These are phyloP conservation scores for Verbascum thapsus DNA, from an alignment of 257 asterid genomes.

Conservation along the genomic window DNA sequence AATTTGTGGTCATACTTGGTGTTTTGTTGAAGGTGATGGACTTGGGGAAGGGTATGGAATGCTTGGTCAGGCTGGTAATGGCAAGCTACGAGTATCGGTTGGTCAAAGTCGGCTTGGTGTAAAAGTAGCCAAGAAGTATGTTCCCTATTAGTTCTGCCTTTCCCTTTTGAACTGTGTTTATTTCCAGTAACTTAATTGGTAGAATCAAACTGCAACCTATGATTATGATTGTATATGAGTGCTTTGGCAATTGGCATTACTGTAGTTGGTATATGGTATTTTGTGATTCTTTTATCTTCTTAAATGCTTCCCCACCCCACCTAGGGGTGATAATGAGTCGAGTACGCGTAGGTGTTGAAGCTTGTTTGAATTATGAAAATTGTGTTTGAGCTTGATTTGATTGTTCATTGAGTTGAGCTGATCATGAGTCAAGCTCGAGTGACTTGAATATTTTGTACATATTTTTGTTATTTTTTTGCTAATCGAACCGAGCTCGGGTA, in stretches of 20 bases:
- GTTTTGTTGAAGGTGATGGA: constrained; percentile 78
- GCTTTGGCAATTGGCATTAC: too few relatives aligned
- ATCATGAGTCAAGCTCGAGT: too few relatives aligned
- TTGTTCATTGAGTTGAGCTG: too few relatives aligned
- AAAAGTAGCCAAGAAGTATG: constrained; percentile 88
- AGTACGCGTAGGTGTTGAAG: too few relatives aligned
- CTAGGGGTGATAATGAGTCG: too few relatives aligned
- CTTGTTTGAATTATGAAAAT: too few relatives aligned
- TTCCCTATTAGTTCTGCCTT: background rate
- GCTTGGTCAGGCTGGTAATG: constrained; percentile 99
- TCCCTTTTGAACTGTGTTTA: background rate
- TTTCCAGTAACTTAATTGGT: background rate
- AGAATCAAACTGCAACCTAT: constrained; percentile 2
- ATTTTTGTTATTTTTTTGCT: too few relatives aligned
- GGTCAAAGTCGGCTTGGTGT: constrained; percentile 87
- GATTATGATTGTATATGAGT: too few relatives aligned
- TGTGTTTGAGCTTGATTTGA: too few relatives aligned
- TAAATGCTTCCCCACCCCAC: constrained; percentile 2
- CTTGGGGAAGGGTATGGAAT: constrained; percentile 99
- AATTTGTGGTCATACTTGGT: constrained; percentile 13
- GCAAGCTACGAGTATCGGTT: constrained; percentile 83
- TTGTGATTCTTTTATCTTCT: background rate
- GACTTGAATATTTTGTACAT: too few relatives aligned
- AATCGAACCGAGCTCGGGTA: too few relatives aligned
- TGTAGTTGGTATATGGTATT: constrained; percentile 17